These are phyloP conservation scores for Nothophoma quercina DNA, from an alignment of 2,329 filamentous ascomycete species.

Conservation along the genomic window DNA sequence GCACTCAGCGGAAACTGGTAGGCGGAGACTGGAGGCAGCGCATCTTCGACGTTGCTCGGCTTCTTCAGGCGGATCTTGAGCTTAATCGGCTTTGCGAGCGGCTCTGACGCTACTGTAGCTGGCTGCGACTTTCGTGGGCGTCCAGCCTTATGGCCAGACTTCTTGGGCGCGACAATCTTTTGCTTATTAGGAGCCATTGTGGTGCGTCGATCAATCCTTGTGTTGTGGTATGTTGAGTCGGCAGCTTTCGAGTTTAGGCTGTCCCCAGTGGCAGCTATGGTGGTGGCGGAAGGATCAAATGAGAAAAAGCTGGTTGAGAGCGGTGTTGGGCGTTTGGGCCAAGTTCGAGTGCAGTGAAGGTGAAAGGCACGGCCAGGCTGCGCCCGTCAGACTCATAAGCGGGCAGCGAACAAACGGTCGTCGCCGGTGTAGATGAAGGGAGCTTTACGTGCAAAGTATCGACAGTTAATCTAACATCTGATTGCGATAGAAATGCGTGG, in stretches of 20 bases:
- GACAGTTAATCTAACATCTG: too few species aligned
- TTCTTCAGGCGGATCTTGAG: constrained; percentile 5
- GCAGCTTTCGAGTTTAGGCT: too few species aligned
- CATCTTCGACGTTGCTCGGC: too few species aligned
- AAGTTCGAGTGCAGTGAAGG: background rate
- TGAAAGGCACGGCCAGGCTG: background rate
- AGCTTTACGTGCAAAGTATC: too few species aligned
- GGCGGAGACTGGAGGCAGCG: background rate
- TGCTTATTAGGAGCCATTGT: constrained; percentile 8
- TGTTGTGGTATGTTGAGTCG: too few species aligned
- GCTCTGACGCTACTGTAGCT: background rate
- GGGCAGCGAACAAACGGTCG: background rate
- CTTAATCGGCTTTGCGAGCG: background rate
- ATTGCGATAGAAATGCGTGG: too few species aligned
- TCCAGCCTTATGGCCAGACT: background rate
- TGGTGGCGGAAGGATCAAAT: too few species aligned
- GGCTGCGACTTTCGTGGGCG: background rate
- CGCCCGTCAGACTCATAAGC: background rate
- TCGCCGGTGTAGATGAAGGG: background rate
- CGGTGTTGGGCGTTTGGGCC: background rate
- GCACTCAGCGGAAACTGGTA: constrained; percentile 1
- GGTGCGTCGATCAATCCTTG: too few species aligned
- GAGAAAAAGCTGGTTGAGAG: background rate
- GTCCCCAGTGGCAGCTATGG: background rate
- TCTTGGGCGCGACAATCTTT: constrained; percentile 3